A percentile compares a stretch with the other conserved stretches of the same genome.
Conservation (phyloP, 2,329 filamentous ascomycete species). For the Colletotrichum phormii region DNA sequence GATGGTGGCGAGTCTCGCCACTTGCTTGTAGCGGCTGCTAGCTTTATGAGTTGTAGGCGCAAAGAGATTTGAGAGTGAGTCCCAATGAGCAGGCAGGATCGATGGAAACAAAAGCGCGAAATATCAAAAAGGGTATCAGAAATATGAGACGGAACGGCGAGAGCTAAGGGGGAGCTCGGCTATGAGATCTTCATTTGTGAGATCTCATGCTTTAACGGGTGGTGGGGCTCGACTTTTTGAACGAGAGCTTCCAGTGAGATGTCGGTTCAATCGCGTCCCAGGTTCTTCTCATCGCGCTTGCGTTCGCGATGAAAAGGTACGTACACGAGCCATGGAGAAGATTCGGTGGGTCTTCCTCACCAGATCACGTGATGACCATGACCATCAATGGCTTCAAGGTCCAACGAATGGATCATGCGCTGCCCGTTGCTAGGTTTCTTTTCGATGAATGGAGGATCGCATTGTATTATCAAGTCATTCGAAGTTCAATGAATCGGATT, state of each 20-base stretch:
- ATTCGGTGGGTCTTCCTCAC: not conserved
- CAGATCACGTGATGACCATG: not conserved
- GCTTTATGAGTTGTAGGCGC: not conserved
- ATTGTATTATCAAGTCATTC: not conserved
- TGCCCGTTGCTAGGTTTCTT: not conserved
- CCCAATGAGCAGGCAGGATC: not conserved
- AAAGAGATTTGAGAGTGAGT: constrained; percentile 1
- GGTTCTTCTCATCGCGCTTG: constrained; percentile 14
- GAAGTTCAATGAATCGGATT: not conserved
- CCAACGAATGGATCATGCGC: not conserved
- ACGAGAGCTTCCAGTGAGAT: constrained; percentile 9
- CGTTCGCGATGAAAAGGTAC: constrained; percentile 20
- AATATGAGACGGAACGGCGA: not conserved
- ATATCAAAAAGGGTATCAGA: constrained; percentile 13
- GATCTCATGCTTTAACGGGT: constrained; percentile 13
- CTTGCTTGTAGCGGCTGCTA: not conserved
- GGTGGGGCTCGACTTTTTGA: not conserved
- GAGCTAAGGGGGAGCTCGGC: not conserved
- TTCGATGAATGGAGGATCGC: not conserved
- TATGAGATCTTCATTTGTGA: not conserved
- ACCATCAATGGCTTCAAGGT: not conserved
- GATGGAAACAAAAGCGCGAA: not conserved
- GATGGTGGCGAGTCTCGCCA: not conserved
- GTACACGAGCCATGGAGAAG: constrained; percentile 3
- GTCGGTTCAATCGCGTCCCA: constrained; percentile 1